Evolutionary conservation across 1,284 basidiomycete species (phyloP).

Genomic region (Apiotrichum veenhuisii): DNA sequence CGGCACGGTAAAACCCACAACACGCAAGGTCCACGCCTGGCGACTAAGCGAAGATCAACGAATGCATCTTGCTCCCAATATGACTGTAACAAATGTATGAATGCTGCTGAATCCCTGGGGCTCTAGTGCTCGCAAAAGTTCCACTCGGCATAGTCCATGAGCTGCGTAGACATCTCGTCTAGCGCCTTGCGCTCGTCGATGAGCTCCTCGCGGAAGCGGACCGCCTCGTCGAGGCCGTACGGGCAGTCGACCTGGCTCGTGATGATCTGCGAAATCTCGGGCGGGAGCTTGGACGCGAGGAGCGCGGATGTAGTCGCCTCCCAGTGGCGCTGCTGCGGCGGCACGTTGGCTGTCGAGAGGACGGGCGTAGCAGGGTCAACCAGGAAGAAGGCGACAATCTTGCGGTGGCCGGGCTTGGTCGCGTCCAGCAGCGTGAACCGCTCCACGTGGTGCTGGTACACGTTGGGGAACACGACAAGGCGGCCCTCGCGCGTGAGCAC

Average conservation of each 20-base stretch:
- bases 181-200: slow-evolving; percentile 15
- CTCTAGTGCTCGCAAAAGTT: slow-evolving; percentile 19
- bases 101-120: neutral
- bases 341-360: slow-evolving; percentile 9
- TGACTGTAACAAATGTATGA: neutral
- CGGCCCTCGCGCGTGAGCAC: slow-evolving; percentile 1
- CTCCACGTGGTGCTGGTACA: slow-evolving; percentile 3
- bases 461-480: slow-evolving; percentile 9
- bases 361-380: slow-evolving; percentile 14
- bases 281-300: slow-evolving; percentile 4
- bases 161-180: neutral
- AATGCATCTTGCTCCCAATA: neutral
- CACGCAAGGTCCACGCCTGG: too few relatives aligned
- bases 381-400: slow-evolving; percentile 21
- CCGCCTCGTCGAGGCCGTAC: slow-evolving; percentile 7
- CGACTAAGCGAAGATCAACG: too few relatives aligned
- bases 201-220: slow-evolving; percentile 13
- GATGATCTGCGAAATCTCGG: slow-evolving; percentile 10
- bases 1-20: too few relatives aligned
- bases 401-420: slow-evolving; percentile 13
- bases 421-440: slow-evolving; percentile 4
- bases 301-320: neutral
- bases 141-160: neutral
- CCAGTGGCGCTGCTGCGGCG: slow-evolving; percentile 20
- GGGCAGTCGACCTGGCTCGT: slow-evolving; percentile 10